Base-by-base conservation (phyloP, 2,329 filamentous ascomycete species). In the Boeremia exigua region DNA sequence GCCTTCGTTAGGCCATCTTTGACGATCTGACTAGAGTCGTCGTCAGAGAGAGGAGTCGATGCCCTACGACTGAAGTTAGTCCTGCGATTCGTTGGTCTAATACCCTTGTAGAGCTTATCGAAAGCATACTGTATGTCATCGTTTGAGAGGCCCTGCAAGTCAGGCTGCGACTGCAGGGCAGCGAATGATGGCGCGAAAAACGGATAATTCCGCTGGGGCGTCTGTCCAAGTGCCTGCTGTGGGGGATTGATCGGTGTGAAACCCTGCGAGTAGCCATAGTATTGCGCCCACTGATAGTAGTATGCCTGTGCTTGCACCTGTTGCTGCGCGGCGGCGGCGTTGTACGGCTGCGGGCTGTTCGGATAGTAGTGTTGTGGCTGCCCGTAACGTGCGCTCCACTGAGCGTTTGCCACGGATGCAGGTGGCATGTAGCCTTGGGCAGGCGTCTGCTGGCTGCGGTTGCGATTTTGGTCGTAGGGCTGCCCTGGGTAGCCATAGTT, bases 61-160 rank as follows among this genome's bases (percentile, higher is more conserved):
- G 48, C 51, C 48, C 63, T 67, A 48, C 58, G 47, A 27, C 14
- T 30, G 27, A 47, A 23, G 39, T 67, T 56, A 68, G 62, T 53
- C 32, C 43, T 55, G 42, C 50, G 57, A 12, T 48, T 62, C 48
- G 52, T 62, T 9, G 46, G 29, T 48, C 46, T 63, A 23, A 40
- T 8, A 23, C 48, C 53, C 45, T 56, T 54, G 33, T 44, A 54
- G 14, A 64, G 54, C 59, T 56, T 38, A 43, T 63, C 56, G 28
- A 65, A 60, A 30, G 56, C 62, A 38, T 66, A 65, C 60, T 68
- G 65, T 49, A 62, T 43, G 34, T 65, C 58, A 25, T 56, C 44
- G n/a, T 60, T 59, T 29, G 47, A 60, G n/a, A 50, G 47, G 30
- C 56, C 52, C 15, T 58, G 51, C 6, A 52, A 43, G 14, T 47